Percentiles rank a stretch among this genome's conserved stretches.
Evolutionary conservation across 352 stramenopile genomes (phyloP).

Genomic region (Nothophytophthora sp.): DNA sequence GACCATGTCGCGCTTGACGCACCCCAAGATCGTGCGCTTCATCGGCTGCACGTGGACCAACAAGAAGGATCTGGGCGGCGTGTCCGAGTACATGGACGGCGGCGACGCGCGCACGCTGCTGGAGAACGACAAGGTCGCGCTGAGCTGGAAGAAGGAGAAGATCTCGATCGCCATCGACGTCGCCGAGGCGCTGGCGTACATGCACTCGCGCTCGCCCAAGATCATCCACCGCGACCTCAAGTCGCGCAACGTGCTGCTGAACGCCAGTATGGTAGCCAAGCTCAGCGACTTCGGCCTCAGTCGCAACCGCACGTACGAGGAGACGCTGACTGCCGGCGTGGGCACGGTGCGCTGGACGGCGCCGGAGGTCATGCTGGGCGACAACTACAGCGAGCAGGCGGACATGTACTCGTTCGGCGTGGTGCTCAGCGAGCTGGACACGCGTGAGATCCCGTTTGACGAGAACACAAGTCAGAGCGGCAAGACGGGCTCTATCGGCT

Average conservation of each 20-base stretch:
- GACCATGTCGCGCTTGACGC: slow-evolving; percentile 78
- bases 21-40: slow-evolving; percentile 87
- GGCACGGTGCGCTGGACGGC: slow-evolving; percentile 87
- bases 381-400: slow-evolving; percentile 86
- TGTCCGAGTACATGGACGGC: slow-evolving; percentile 89
- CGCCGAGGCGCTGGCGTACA: slow-evolving; percentile 77
- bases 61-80: slow-evolving; percentile 68
- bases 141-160: slow-evolving; percentile 84
- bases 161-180: slow-evolving; percentile 86
- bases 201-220: slow-evolving; percentile 82
- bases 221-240: slow-evolving; percentile 89
- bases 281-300: slow-evolving; percentile 85
- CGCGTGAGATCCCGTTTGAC: slow-evolving; percentile 87
- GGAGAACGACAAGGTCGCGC: slow-evolving; percentile 77
- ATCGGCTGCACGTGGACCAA: slow-evolving; percentile 86
- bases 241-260: slow-evolving; percentile 82
- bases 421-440: slow-evolving; percentile 86
- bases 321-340: slow-evolving; percentile 82
- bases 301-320: slow-evolving; percentile 84
- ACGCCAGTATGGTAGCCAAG: slow-evolving; percentile 80
- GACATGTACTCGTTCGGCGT: slow-evolving; percentile 91
- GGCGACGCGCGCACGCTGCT: slow-evolving; percentile 82
- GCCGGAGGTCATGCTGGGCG: slow-evolving; percentile 86
- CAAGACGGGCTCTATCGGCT: too few relatives aligned
- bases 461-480: too few relatives aligned